A percentile compares a stretch with the other conserved stretches of the same genome.
phyloP scores from a whole-genome alignment of 176 grass and related monocot genomes.

The Dactylis glomerata region DNA sequence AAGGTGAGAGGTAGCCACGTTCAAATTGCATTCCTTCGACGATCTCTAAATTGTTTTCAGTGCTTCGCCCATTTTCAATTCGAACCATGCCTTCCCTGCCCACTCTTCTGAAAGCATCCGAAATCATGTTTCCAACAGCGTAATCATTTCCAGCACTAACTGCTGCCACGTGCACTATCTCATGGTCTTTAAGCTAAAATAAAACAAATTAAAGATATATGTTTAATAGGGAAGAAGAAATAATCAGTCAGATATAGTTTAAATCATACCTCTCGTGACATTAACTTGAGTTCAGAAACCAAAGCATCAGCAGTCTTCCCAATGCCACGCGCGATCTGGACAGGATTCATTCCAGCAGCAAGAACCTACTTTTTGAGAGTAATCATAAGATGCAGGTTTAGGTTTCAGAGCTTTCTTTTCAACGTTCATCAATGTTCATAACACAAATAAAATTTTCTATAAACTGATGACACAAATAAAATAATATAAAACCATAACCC shows the following conservation, averaged over 20 bases:
- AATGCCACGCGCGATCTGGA: constrained; percentile 79
- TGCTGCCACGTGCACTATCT: constrained; percentile 82
- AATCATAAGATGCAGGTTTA: constrained; percentile 19
- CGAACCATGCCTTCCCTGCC: constrained; percentile 77
- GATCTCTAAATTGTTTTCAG: constrained; percentile 64
- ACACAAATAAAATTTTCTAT: neutral
- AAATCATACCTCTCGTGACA: constrained; percentile 72
- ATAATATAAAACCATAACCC: neutral
- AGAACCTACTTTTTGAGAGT: constrained; percentile 77
- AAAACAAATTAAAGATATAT: constrained; percentile 13
- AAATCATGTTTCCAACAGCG: constrained; percentile 75
- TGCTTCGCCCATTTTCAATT: constrained; percentile 79
- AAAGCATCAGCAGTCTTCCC: constrained; percentile 75
- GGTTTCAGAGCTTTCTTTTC: neutral
- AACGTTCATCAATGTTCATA: neutral
- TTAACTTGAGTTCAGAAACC: constrained; percentile 77
- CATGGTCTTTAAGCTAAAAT: constrained; percentile 73
- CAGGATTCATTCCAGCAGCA: constrained; percentile 90
- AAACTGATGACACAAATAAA: neutral
- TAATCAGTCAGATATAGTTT: neutral
- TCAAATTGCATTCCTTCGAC: constrained; percentile 94
- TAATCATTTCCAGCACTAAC: constrained; percentile 89
- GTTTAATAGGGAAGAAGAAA: neutral
- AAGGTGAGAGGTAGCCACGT: constrained; percentile 78
- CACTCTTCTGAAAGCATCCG: constrained; percentile 73